Evolutionary conservation across 2,329 filamentous ascomycete species (phyloP).

Genomic region (Aspergillus fumigatus): DNA sequence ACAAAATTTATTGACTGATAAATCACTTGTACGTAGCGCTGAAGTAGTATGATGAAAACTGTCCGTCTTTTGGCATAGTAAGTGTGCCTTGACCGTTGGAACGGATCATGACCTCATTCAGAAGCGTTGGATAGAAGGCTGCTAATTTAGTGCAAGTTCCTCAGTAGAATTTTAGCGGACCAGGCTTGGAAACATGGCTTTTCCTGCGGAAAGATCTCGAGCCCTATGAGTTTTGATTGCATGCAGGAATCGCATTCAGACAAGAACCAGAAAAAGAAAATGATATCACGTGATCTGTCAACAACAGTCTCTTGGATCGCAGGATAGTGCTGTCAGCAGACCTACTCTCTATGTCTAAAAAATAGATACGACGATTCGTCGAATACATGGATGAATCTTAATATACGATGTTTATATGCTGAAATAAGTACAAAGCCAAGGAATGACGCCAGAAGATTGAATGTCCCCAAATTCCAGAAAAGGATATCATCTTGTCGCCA

Average conservation of each 20-base stretch:
- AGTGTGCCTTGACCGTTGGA: too few species aligned
- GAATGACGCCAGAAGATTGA: conserved; percentile 15
- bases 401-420: not conserved
- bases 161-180: not conserved
- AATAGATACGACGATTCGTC: not conserved
- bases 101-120: not conserved
- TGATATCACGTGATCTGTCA: conserved; percentile 8
- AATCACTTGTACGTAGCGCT: not conserved
- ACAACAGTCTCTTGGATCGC: not conserved
- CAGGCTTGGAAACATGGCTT: not conserved
- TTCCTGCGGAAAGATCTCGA: not conserved
- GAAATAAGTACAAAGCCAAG: not conserved
- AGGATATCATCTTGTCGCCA: conserved; percentile 22
- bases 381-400: not conserved
- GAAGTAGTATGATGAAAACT: not conserved
- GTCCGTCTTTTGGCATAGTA: not conserved
- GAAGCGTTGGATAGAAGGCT: not conserved
- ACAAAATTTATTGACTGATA: not conserved
- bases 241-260: not conserved
- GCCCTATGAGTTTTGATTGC: too few species aligned
- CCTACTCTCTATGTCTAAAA: not conserved
- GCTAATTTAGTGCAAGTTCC: not conserved
- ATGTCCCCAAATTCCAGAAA: conserved; percentile 15
- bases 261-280: conserved; percentile 4
- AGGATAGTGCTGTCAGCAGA: not conserved